These are phyloP conservation scores for Eremochloa ophiuroides DNA, from an alignment of 176 grass and related monocot species.

Conservation along the genomic window DNA sequence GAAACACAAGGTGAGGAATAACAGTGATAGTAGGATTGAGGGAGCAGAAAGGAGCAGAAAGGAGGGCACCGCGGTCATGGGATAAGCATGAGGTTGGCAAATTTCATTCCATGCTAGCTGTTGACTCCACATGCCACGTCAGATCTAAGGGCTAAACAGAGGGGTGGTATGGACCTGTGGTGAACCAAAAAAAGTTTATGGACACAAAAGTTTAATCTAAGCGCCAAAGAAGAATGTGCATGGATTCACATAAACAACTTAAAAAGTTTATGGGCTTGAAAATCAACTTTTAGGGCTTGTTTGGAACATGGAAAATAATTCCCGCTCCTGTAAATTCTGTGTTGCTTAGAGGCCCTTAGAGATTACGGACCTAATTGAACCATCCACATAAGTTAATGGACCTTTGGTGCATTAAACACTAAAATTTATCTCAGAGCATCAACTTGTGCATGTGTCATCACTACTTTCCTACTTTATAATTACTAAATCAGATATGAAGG, in stretches of 20 bases:
- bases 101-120: background rate
- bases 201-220: background rate
- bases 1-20: too few species aligned
- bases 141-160: background rate
- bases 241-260: background rate
- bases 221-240: background rate
- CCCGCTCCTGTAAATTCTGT: background rate
- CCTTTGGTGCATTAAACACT: background rate
- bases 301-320: background rate
- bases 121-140: background rate
- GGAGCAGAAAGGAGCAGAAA: too few species aligned
- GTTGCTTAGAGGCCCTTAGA: background rate
- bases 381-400: background rate
- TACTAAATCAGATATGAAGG: background rate
- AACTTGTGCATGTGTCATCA: background rate
- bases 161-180: background rate
- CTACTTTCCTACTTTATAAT: slow-evolving; percentile 2
- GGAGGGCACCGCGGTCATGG: too few species aligned
- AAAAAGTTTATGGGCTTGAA: background rate
- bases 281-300: background rate
- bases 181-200: background rate
- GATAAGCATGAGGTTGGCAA: too few species aligned
- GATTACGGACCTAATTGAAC: background rate
- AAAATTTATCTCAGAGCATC: background rate
- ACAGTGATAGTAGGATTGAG: too few species aligned